Conservation (phyloP, 2,329 filamentous ascomycete genomes). For the Diaporthe citri region DNA sequence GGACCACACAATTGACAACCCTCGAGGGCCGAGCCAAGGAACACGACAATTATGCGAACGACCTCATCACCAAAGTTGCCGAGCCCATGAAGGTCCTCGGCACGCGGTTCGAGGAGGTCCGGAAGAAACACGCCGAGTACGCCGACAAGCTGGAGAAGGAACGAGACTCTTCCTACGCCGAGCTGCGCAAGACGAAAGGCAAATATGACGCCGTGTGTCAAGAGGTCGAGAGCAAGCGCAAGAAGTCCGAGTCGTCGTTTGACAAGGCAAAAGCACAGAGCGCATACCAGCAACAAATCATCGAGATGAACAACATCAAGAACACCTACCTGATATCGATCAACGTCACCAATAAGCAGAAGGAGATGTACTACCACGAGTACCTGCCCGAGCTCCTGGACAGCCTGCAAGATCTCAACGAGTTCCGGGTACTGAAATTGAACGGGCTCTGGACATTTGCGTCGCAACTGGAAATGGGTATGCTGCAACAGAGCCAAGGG, state of each 20-base stretch:
- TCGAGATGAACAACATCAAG: constrained; percentile 98
- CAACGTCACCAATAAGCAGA: constrained; percentile 97
- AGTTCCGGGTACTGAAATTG: constrained; percentile 86
- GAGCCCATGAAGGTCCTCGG: constrained; percentile 85
- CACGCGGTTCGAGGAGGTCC: constrained; percentile 86
- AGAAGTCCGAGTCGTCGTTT: constrained; percentile 94
- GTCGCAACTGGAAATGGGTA: constrained; percentile 82
- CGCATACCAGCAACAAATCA: constrained; percentile 90
- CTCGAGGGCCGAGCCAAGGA: constrained; percentile 89
- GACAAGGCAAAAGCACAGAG: constrained; percentile 93
- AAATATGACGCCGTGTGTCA: constrained; percentile 95
- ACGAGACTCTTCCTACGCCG: constrained; percentile 83
- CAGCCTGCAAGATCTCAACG: constrained; percentile 91
- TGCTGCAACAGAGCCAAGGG: constrained; percentile 79
- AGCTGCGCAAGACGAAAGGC: constrained; percentile 89
- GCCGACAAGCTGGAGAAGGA: constrained; percentile 91
- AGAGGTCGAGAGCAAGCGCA: constrained; percentile 92
- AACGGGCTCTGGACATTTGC: constrained; percentile 90
- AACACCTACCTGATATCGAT: constrained; percentile 98
- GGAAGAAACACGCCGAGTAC: constrained; percentile 91
- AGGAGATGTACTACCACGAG: constrained; percentile 97
- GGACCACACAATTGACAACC: constrained; percentile 92
- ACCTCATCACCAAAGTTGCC: constrained; percentile 83
- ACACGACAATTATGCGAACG: constrained; percentile 86
- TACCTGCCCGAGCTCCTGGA: constrained; percentile 95